Conservation (phyloP, 208 protist genomes). For the Acanthamoeba quina region DNA sequence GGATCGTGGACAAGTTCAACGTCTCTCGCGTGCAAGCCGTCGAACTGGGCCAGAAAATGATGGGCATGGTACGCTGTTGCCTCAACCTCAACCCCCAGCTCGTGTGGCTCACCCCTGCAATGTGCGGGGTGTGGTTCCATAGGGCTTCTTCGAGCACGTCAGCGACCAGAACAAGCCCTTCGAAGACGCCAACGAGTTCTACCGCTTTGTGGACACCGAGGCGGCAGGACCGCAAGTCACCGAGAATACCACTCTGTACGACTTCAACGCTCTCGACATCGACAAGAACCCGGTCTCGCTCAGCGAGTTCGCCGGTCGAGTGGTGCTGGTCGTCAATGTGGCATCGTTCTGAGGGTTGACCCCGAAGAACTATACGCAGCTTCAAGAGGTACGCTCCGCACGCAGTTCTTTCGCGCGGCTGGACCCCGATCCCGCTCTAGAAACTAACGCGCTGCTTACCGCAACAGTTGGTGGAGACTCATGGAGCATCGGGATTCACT, state of each 20-base stretch:
- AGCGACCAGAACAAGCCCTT: conserved; percentile 12
- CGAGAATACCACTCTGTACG: conserved; percentile 27
- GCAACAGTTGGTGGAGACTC: background rate
- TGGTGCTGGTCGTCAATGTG: conserved; percentile 71
- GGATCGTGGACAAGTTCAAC: conserved; percentile 34
- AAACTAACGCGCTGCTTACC: background rate
- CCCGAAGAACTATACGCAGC: conserved; percentile 67
- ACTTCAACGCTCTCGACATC: conserved; percentile 60
- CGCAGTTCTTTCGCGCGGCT: background rate
- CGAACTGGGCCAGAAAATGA: conserved; percentile 32
- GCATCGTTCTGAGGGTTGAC: conserved; percentile 75
- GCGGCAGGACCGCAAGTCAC: conserved; percentile 11
- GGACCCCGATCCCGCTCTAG: too few relatives aligned
- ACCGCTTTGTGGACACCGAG: conserved; percentile 32
- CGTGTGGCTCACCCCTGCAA: background rate
- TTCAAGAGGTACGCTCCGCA: conserved; percentile 20
- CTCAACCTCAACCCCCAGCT: too few relatives aligned
- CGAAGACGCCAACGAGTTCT: conserved; percentile 36
- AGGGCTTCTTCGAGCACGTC: conserved; percentile 41
- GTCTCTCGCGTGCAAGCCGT: conserved; percentile 16
- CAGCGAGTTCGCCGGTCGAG: background rate
- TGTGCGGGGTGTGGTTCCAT: background rate
- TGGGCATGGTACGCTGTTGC: background rate
- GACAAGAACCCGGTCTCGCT: conserved; percentile 57
- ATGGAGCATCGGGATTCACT: conserved; percentile 1